Conservation (phyloP, 768 basidiomycete genomes). For the Amanita inopinata region DNA sequence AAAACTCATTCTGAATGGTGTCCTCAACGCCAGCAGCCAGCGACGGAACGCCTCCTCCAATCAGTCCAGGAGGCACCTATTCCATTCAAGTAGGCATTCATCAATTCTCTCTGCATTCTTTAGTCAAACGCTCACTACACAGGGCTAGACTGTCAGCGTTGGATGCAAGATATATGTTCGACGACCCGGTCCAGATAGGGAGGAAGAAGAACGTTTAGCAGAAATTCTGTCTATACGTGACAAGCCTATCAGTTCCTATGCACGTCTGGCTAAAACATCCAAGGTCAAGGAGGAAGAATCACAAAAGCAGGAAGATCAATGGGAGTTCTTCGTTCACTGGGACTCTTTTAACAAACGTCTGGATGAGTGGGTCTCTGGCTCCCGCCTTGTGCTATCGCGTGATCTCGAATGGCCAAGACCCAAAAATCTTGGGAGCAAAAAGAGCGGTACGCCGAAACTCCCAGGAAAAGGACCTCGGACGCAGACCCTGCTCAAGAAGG, state of each 20-base stretch:
- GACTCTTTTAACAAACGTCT: conserved; percentile 98
- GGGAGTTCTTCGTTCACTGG: conserved; percentile 98
- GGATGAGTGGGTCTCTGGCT: conserved; percentile 93
- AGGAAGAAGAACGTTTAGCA: conserved; percentile 83
- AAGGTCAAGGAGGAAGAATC: conserved; percentile 31
- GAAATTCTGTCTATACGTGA: conserved; percentile 95
- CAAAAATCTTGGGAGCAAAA: conserved; percentile 53
- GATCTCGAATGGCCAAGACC: conserved; percentile 97
- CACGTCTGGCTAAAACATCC: conserved; percentile 30
- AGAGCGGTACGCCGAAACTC: conserved; percentile 39
- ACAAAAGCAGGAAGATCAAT: conserved; percentile 60
- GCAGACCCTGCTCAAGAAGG: conserved; percentile 54
- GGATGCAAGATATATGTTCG: conserved; percentile 95
- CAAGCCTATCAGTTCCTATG: conserved; percentile 59
- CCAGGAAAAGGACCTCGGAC: conserved; percentile 57
- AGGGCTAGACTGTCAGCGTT: conserved; percentile 59
- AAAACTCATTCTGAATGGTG: conserved; percentile 16
- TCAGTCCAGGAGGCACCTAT: conserved; percentile 70
- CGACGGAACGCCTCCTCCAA: conserved; percentile 48
- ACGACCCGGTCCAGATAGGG: conserved; percentile 65
- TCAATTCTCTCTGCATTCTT: conserved; percentile 16
- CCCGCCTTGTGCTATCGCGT: conserved; percentile 70
- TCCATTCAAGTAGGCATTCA: conserved; percentile 51
- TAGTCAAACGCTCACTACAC: conserved; percentile 20
- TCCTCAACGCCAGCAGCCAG: conserved; percentile 29